phyloP scores from a whole-genome alignment of 495 filamentous ascomycete species.

The Penicillium argentinense region DNA sequence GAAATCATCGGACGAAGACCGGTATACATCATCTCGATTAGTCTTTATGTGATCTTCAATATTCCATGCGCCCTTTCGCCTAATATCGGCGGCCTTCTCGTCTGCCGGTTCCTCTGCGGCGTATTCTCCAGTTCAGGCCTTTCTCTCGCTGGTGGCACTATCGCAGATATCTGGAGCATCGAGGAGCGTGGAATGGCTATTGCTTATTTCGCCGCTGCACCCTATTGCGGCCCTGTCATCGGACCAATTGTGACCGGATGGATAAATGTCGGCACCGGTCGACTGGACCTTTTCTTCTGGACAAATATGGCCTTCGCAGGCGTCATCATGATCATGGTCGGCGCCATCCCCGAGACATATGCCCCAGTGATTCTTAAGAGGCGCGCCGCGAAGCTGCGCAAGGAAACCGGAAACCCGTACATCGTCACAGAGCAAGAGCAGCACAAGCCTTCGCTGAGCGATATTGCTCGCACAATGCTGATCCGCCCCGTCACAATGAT shows the following conservation, averaged over 20 bases:
- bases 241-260: conserved; percentile 61
- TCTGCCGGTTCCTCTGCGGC: conserved; percentile 59
- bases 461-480: conserved; percentile 51
- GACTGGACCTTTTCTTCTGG: conserved; percentile 57
- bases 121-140: conserved; percentile 60
- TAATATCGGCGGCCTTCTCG: conserved; percentile 54
- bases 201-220: conserved; percentile 53
- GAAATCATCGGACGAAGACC: conserved; percentile 70
- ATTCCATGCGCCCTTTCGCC: conserved; percentile 57
- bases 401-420: conserved; percentile 57
- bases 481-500: conserved; percentile 37
- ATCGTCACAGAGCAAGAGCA: conserved; percentile 51
- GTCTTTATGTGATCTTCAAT: conserved; percentile 55
- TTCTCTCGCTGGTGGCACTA: conserved; percentile 60
- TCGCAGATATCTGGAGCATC: conserved; percentile 61
- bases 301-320: conserved; percentile 36
- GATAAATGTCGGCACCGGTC: conserved; percentile 51
- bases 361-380: conserved; percentile 58
- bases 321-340: conserved; percentile 48
- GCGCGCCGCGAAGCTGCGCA: conserved; percentile 53
- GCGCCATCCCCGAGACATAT: conserved; percentile 62
- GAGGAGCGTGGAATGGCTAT: conserved; percentile 62
- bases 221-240: conserved; percentile 54
- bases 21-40: conserved; percentile 54
- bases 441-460: conserved; percentile 20